Evolutionary conservation across 2,329 filamentous ascomycete genomes (phyloP).

Genomic region (Aspergillus sp.): DNA sequence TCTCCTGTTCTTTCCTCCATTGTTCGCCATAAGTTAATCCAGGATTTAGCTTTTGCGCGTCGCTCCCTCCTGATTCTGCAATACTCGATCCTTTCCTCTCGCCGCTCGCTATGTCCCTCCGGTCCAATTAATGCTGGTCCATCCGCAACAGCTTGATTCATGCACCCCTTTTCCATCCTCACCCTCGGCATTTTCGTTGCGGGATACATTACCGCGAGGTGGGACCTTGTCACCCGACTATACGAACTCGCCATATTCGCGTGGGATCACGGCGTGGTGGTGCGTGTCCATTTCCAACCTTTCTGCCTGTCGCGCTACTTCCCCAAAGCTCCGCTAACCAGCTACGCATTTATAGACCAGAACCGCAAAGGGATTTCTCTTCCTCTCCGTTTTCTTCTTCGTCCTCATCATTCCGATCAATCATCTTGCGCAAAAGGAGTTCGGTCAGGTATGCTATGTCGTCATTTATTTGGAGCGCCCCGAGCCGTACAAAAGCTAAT

Average conservation of each 20-base stretch:
- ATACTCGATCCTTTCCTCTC: background rate
- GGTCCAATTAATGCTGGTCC: constrained; percentile 22
- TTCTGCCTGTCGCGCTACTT: constrained; percentile 8
- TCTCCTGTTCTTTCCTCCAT: background rate
- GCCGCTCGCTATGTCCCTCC: constrained; percentile 32
- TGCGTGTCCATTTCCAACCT: constrained; percentile 48
- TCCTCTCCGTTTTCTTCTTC: constrained; percentile 82
- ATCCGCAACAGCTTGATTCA: constrained; percentile 48
- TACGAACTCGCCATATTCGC: constrained; percentile 98
- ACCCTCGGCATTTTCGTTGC: constrained; percentile 98
- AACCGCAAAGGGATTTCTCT: constrained; percentile 78
- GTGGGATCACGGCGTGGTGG: constrained; percentile 97
- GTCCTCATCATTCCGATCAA: constrained; percentile 80
- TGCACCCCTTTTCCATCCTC: constrained; percentile 97
- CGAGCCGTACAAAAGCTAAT: background rate
- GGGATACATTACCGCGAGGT: constrained; percentile 98
- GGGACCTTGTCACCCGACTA: constrained; percentile 94
- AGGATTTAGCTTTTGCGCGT: background rate
- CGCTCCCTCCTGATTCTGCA: background rate
- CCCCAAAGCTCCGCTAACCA: background rate
- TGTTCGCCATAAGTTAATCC: background rate
- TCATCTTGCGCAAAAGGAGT: constrained; percentile 77
- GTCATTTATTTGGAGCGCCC: background rate
- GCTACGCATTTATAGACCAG: constrained; percentile 60
- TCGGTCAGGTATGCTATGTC: constrained; percentile 65